Conservation (phyloP, 2,329 filamentous ascomycete species). For the Penicillium nordicum region DNA sequence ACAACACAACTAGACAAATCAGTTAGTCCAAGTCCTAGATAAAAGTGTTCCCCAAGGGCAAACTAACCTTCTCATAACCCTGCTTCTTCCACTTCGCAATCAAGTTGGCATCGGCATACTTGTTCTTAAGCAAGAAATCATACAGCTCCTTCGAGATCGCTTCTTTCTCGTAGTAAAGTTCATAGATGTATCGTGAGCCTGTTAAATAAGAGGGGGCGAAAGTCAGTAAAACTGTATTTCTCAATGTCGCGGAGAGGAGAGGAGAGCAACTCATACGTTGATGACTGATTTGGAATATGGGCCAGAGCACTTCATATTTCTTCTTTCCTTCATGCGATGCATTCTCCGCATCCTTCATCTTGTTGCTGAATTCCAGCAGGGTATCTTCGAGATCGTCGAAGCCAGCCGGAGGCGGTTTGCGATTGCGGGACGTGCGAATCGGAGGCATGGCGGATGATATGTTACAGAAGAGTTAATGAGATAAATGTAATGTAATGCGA, state of each 20-base stretch:
- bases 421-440: conserved; percentile 56
- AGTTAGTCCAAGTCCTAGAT: not conserved
- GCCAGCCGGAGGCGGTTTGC: conserved; percentile 63
- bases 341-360: conserved; percentile 80
- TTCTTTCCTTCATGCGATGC: conserved; percentile 72
- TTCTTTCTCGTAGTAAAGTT: conserved; percentile 96
- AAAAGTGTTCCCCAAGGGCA: not conserved
- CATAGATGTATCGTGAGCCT: conserved; percentile 86
- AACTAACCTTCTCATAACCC: conserved; percentile 86
- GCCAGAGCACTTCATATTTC: conserved; percentile 93
- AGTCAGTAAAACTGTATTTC: not conserved
- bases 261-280: conserved; percentile 59
- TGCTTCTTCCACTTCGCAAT: conserved; percentile 99
- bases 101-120: conserved; percentile 88
- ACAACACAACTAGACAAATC: conserved; percentile 71
- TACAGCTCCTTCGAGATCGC: conserved; percentile 90
- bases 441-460: conserved; percentile 53
- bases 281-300: conserved; percentile 95
- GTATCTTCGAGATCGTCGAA: conserved; percentile 69
- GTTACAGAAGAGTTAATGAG: not conserved
- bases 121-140: conserved; percentile 95
- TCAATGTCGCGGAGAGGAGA: not conserved
- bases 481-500: not conserved
- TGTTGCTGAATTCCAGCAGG: conserved; percentile 63
- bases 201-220: not conserved